Evolutionary conservation across 140 eudicot genomes (phyloP), one percentile per base, ranked within the genome.

Genomic region (Senecio squalidus): DNA sequence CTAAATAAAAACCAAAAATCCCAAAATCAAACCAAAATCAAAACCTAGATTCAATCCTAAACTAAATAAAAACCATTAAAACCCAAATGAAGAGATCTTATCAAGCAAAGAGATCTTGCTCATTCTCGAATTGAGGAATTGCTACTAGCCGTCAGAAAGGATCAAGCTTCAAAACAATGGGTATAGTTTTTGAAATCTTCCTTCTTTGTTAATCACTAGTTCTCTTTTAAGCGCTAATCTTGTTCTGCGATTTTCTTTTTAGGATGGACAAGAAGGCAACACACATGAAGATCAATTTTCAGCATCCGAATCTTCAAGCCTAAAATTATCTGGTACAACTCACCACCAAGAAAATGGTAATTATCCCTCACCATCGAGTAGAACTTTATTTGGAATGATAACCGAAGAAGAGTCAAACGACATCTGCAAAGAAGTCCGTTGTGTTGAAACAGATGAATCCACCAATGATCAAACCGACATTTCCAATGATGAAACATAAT

Each of bases 371-470:
- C 68, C 58, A 13, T 72, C 83, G 38, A 49, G 30, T 33, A 62
- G 64, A 53, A 62, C 74, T 25, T 55, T 57, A 73, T 39, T 36
- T 40, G 58, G 64, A 2, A 41, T 55, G 27, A 70, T 64, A 54
- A 63, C 40, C 25, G 80, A 45, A 62, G 80, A 89, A 26, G 86
- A 74, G 20, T 71, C 81, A 49, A 78, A 76, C 58, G 86, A 77
- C 43, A 63, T 46, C 20, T 90, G 97, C 76, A 79, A 79, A 78
- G 96, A 81, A 26, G 96, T 91, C 69, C 73, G 81, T 16, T 91
- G 98, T 43, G 78, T 83, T 24, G 98, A 91, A 79, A 86, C 70
- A 14, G 96, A 78, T 55, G 85, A 61, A 28, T 76, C 87, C 62
- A 59, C 68, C 20, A 27, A 64, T 25, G 60, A 76, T 22, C 61